phyloP scores from a whole-genome alignment of 1,284 basidiomycete species.

The Porogramme epimiltina region DNA sequence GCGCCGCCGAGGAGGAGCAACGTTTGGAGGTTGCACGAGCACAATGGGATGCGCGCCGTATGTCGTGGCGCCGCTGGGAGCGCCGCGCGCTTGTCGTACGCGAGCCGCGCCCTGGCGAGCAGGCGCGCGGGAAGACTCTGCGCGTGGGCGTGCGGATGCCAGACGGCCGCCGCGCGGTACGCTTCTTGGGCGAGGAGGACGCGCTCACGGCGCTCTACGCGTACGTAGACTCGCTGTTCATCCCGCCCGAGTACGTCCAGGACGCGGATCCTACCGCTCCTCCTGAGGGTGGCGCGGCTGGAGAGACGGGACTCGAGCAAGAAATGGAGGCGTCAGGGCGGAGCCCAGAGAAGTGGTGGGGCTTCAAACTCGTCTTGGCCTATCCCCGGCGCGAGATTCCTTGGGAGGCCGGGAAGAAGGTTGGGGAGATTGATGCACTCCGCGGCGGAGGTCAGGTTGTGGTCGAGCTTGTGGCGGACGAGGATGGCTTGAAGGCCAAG shows the following conservation, averaged over 20 bases:
- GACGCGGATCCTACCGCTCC: constrained; percentile 46
- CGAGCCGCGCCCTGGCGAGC: constrained; percentile 36
- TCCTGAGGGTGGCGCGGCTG: constrained; percentile 33
- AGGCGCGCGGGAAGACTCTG: constrained; percentile 37
- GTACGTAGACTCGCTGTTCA: constrained; percentile 61
- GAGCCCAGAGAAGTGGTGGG: constrained; percentile 59
- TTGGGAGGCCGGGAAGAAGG: constrained; percentile 44
- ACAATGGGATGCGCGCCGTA: constrained; percentile 35
- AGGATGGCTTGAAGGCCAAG: constrained; percentile 21
- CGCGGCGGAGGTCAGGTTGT: constrained; percentile 71
- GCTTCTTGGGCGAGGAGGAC: constrained; percentile 53
- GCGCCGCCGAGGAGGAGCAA: constrained; percentile 31
- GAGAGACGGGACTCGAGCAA: constrained; percentile 43
- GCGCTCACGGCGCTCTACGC: constrained; percentile 68
- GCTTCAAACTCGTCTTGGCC: constrained; percentile 67
- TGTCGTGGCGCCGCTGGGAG: constrained; percentile 56
- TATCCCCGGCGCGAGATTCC: constrained; percentile 72
- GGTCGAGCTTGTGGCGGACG: constrained; percentile 53
- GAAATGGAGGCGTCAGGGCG: constrained; percentile 36
- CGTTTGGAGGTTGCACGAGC: constrained; percentile 34
- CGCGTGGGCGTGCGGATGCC: constrained; percentile 72
- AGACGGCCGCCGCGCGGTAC: constrained; percentile 60
- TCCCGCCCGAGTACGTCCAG: constrained; percentile 37
- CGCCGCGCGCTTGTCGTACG: constrained; percentile 40
- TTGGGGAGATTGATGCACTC: constrained; percentile 57